These are phyloP conservation scores for Hansenula lynferdii DNA, from an alignment of 1,139 yeast genomes.

Conservation along the genomic window DNA sequence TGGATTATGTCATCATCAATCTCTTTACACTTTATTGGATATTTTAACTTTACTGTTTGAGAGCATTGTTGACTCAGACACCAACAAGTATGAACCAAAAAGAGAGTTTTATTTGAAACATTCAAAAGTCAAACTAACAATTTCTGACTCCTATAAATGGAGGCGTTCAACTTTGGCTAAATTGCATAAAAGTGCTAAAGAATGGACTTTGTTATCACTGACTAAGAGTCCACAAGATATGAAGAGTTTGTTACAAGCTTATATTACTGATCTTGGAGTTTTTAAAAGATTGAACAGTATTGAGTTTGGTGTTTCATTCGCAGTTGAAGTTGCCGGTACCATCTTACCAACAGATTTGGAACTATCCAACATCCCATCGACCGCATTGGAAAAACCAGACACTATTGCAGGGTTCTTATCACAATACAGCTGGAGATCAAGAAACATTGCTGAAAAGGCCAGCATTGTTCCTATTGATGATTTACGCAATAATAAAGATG, in stretches of 20 bases:
- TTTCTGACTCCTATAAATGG: slow-evolving; percentile 80
- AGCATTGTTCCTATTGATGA: slow-evolving; percentile 11
- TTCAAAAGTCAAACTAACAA: slow-evolving; percentile 51
- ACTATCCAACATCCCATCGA: slow-evolving; percentile 24
- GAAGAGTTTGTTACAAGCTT: slow-evolving; percentile 72
- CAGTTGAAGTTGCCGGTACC: slow-evolving; percentile 80
- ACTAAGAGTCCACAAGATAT: slow-evolving; percentile 63
- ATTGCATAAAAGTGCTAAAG: slow-evolving; percentile 53
- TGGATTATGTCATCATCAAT: slow-evolving; percentile 65
- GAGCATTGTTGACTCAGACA: slow-evolving; percentile 82
- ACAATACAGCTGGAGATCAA: slow-evolving; percentile 72
- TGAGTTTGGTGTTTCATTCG: slow-evolving; percentile 83
- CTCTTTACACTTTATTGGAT: slow-evolving; percentile 78
- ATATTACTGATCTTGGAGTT: slow-evolving; percentile 47
- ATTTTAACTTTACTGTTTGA: slow-evolving; percentile 72
- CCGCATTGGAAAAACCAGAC: slow-evolving; percentile 37
- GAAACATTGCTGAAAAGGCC: slow-evolving; percentile 30
- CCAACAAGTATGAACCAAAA: slow-evolving; percentile 80
- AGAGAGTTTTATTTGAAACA: slow-evolving; percentile 62
- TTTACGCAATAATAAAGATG: slow-evolving; percentile 16
- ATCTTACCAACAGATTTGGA: slow-evolving; percentile 64
- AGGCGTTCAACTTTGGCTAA: slow-evolving; percentile 62
- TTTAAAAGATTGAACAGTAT: slow-evolving; percentile 32
- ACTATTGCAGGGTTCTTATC: slow-evolving; percentile 72
- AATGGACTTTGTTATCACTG: slow-evolving; percentile 60